Conservation (phyloP, 208 protist species). For the Leishmania tarentolae region DNA sequence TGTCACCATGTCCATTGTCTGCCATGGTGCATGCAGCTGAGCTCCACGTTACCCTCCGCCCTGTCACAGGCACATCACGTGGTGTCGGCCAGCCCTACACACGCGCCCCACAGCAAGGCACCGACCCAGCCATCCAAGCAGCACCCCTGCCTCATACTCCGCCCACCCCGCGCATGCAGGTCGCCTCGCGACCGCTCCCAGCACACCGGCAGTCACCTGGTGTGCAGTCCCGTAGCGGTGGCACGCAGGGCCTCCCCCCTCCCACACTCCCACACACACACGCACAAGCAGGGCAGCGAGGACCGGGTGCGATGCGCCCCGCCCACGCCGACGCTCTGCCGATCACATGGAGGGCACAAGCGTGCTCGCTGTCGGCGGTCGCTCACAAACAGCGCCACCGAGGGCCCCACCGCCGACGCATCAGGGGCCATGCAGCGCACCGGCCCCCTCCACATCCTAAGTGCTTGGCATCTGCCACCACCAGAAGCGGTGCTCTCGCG, state of each 20-base stretch:
- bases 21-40: too few species aligned
- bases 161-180: neutral
- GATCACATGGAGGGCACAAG: neutral
- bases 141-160: neutral
- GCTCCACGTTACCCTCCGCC: neutral
- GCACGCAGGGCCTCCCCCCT: neutral
- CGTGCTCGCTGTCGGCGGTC: neutral
- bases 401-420: too few species aligned
- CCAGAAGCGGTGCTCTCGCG: neutral
- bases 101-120: neutral
- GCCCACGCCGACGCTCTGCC: neutral
- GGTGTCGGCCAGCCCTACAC: neutral
- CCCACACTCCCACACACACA: neutral
- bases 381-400: too few species aligned
- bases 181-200: neutral
- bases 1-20: too few species aligned
- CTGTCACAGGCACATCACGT: neutral
- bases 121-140: neutral
- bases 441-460: neutral
- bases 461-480: neutral
- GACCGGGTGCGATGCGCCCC: neutral
- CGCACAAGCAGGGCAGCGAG: neutral
- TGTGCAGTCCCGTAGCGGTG: neutral
- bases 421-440: too few species aligned
- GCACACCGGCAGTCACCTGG: neutral